Evolutionary conservation across 2,329 filamentous ascomycete species (phyloP).

Genomic region (Fusarium neocosmosporiellum): DNA sequence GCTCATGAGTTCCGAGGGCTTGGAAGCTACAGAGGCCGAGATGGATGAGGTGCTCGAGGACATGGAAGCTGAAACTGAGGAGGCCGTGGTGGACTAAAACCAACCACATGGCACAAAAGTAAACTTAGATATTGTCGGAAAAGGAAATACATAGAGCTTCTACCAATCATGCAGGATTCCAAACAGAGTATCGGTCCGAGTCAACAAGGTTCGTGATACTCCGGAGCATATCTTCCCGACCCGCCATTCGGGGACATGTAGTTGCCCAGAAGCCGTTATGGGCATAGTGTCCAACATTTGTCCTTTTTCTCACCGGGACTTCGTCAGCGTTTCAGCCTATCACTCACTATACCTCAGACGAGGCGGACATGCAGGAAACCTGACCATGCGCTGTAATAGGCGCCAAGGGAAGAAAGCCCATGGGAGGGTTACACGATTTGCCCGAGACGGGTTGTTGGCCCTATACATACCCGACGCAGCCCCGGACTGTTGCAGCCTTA

Average conservation of each 20-base stretch:
- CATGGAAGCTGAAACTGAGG: conserved; percentile 51
- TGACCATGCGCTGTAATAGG: background rate
- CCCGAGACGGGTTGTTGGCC: background rate
- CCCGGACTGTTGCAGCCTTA: background rate
- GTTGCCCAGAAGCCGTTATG: background rate
- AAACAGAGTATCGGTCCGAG: background rate
- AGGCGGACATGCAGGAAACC: background rate
- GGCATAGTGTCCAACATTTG: background rate
- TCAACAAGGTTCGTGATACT: background rate
- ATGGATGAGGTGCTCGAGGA: conserved; percentile 64
- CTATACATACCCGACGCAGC: background rate
- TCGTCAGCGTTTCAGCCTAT: background rate
- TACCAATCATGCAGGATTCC: background rate
- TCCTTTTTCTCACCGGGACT: background rate
- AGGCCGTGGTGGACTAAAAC: conserved; percentile 40
- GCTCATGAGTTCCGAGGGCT: conserved; percentile 74
- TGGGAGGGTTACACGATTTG: background rate
- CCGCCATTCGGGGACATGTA: background rate
- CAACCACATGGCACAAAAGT: background rate
- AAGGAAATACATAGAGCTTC: background rate
- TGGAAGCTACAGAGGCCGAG: conserved; percentile 73
- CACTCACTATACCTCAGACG: background rate
- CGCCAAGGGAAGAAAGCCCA: background rate
- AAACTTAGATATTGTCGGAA: conserved; percentile 6
- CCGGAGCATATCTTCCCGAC: background rate